Evolutionary conservation across 2,329 filamentous ascomycete genomes (phyloP).

Genomic region (Aureobasidium vineae): DNA sequence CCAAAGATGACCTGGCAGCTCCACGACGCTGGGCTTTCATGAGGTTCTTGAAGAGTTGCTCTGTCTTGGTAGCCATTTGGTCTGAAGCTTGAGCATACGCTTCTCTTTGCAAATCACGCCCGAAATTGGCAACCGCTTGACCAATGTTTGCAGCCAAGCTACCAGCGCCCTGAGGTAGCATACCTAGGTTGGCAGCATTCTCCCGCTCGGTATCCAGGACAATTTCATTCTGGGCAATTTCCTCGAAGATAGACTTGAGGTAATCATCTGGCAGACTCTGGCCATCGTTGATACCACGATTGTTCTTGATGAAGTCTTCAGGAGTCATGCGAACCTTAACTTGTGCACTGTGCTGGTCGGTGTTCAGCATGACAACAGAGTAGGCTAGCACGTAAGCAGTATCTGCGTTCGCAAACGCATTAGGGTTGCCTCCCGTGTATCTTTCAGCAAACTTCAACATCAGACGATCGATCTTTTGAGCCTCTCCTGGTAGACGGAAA

Average conservation of each 20-base stretch:
- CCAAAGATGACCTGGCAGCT: conserved; percentile 61
- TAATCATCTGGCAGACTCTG: conserved; percentile 93
- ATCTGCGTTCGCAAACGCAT: conserved; percentile 96
- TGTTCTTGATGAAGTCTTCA: conserved; percentile 99
- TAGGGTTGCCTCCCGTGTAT: conserved; percentile 92
- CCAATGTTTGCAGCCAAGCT: conserved; percentile 80
- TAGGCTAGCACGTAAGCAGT: conserved; percentile 96
- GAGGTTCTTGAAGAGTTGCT: conserved; percentile 89
- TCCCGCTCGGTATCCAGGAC: conserved; percentile 91
- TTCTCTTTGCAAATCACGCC: conserved; percentile 86
- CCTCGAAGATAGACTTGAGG: conserved; percentile 82
- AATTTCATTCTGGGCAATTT: conserved; percentile 89
- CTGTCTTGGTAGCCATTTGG: conserved; percentile 78
- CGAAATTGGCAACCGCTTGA: conserved; percentile 86
- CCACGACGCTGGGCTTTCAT: conserved; percentile 86
- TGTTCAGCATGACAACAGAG: conserved; percentile 95
- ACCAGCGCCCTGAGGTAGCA: conserved; percentile 57
- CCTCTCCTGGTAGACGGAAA: conserved; percentile 92
- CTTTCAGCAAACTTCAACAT: conserved; percentile 99
- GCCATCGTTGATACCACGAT: conserved; percentile 95
- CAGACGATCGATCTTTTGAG: conserved; percentile 98
- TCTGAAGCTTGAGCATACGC: conserved; percentile 94
- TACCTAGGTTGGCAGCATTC: conserved; percentile 76
- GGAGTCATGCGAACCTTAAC: conserved; percentile 87
- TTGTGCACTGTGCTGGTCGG: conserved; percentile 89